Base-by-base conservation (phyloP, 2,329 filamentous ascomycete genomes). In the Penicillium sp. region DNA sequence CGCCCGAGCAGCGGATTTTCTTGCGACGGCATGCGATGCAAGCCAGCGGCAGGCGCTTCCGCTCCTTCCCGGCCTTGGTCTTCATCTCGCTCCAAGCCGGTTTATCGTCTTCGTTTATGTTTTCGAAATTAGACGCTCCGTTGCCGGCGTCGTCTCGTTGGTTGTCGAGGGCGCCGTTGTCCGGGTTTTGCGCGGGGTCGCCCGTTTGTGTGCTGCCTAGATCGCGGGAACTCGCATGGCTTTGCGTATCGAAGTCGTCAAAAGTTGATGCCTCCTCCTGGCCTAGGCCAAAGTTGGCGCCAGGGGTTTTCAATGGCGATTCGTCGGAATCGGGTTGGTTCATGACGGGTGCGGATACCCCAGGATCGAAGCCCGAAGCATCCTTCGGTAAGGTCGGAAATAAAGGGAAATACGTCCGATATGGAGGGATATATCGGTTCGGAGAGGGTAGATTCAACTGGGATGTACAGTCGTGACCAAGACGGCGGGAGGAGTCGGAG, bases 1-100 rank as follows among this genome's bases (percentile, higher is more conserved):
- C 94, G 55, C 94, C 94, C 0, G 93, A 97, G 71, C 94, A 99
- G 49, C 93, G 86, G 60, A 99, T 97, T 79, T 99, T 99, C 78
- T 99, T 99, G 67, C 94, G 84, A 32, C 94, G 85, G 69, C 94
- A 99, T 35, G 92, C 92, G 66, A 97, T 97, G 70, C 94, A 99
- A 14, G 94, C 94, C 48, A 97, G 79, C 2, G 94, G 94, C 32
- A 99, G 77, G 40, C 94, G 83, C 74, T 97, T 97, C 48, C 94
- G 84, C 72, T 97, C 94, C 73, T 97, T 99, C 14, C 94, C 94
- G 2, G 94, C 94, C 72, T 93, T 93, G 3, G 89, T 93, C 73
- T 93, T 93, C 60, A 92, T 78, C 69, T 93, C 89, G 64, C 85
- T 92, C 89, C 89, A 93, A 13, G 86, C 85, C 8, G 81, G 77